Conservation (phyloP, 2,329 filamentous ascomycete species). For the Calonectria multiphialidica region DNA sequence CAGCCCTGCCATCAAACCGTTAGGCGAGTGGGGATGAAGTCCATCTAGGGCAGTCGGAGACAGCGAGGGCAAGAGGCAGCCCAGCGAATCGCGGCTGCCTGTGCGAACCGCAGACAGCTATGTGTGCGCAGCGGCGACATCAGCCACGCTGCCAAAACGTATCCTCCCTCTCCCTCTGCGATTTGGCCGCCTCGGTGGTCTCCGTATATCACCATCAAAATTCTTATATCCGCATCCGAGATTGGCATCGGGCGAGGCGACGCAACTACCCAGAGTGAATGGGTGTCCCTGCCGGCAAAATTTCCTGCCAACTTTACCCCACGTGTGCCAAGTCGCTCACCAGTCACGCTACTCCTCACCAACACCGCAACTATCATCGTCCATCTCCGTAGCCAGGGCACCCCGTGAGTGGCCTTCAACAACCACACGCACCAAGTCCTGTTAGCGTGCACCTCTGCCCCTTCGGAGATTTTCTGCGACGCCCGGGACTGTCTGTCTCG, state of each 20-base stretch:
- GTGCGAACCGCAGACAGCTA: neutral
- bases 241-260: neutral
- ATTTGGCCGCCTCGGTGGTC: neutral
- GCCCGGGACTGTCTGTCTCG: neutral
- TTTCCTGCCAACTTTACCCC: constrained; percentile 2
- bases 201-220: neutral
- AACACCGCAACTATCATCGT: neutral
- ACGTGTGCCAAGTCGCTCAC: constrained; percentile 3
- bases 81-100: constrained; percentile 1
- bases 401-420: neutral
- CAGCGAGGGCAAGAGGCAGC: neutral
- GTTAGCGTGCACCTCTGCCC: neutral
- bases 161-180: too few species aligned
- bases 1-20: neutral
- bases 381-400: constrained; percentile 1
- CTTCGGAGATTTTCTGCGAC: neutral
- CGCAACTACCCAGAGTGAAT: neutral
- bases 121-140: neutral
- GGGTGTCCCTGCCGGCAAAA: neutral
- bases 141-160: neutral
- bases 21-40: neutral
- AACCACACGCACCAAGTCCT: neutral
- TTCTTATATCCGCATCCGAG: neutral
- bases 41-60: neutral
- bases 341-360: neutral